Base-by-base conservation (phyloP, 1,139 yeast species). In the Wickerhamomyces sp. region DNA sequence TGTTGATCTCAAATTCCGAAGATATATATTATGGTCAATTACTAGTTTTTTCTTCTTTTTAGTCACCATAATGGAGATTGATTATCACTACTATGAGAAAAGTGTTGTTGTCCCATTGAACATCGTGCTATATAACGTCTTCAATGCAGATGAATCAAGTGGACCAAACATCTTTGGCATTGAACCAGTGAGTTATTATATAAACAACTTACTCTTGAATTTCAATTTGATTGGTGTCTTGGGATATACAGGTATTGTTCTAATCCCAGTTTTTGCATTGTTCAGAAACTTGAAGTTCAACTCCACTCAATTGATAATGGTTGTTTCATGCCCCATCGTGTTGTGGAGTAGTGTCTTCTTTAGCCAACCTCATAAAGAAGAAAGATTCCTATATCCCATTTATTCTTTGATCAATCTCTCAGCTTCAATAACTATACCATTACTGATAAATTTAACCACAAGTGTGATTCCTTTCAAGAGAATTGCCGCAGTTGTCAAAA, bases 101-200 rank as follows among this genome's bases (percentile, higher is more conserved):
- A 60, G 79, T 9, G 75, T 78, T 7, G 72, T 86, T 32, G 95
- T 91, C 2, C 94, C 97, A 0, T 69, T 82, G 55, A 91, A 91
- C 59, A 91, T 90, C 53, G 84, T 91, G 3, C 65, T 80, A 36
- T 93, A 91, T 64, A 91, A 91, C 60, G 96, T 91, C 2, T 67
- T 90, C 43, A 76, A 84, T 39, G 81, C 89, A 0, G 76, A 73
- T 55, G 87, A 82, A 11, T 75, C 73, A 42, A 59, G 80, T 1
- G 98, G 98, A 0, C 98, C 98, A 0, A 85, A 88, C 51, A 89
- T 91, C 33, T 91, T 90, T 65, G 98, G 98, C 14, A 77, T 78
- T 6, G 98, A 91, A 63, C 91, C 95, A n/a, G 73, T 84, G 68
- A 63, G 71, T 41, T 93, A 88, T 61, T 93, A 91, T 59, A 55